These are phyloP conservation scores for Termitomyces sp. DNA, from an alignment of 768 basidiomycete species.

Conservation along the genomic window DNA sequence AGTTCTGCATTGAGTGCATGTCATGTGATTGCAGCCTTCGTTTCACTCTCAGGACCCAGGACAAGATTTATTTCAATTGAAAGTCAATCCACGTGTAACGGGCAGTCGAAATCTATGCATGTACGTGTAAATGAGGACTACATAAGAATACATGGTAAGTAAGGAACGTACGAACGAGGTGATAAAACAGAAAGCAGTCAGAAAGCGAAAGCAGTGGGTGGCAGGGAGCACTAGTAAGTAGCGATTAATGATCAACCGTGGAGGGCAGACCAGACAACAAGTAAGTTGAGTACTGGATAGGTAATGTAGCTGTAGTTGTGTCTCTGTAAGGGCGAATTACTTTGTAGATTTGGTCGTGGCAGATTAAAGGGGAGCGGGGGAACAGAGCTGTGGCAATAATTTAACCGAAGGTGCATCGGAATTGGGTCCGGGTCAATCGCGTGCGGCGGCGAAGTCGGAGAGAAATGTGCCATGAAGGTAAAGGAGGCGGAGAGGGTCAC, in stretches of 20 bases:
- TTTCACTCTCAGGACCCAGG: too few species aligned
- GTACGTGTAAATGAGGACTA: too few species aligned
- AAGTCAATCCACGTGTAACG: too few species aligned
- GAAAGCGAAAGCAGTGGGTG: background rate
- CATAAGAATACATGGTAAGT: background rate
- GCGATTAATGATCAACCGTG: conserved; percentile 1
- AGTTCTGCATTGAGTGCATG: too few species aligned
- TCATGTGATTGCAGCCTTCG: too few species aligned
- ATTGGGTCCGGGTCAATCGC: background rate
- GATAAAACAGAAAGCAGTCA: background rate
- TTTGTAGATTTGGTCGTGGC: background rate
- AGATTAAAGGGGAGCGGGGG: background rate
- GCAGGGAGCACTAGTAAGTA: background rate
- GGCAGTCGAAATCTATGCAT: too few species aligned
- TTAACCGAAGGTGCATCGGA: background rate
- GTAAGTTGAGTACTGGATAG: background rate
- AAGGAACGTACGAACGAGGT: background rate
- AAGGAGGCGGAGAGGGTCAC: background rate
- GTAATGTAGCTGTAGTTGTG: background rate
- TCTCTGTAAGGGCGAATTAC: background rate
- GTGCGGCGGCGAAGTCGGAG: background rate
- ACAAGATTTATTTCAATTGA: too few species aligned
- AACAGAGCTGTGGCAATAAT: background rate
- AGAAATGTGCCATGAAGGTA: background rate
- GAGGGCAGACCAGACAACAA: background rate